Conservation (phyloP, 129 eudicot species). For the Chrysanthemum seticuspe region DNA sequence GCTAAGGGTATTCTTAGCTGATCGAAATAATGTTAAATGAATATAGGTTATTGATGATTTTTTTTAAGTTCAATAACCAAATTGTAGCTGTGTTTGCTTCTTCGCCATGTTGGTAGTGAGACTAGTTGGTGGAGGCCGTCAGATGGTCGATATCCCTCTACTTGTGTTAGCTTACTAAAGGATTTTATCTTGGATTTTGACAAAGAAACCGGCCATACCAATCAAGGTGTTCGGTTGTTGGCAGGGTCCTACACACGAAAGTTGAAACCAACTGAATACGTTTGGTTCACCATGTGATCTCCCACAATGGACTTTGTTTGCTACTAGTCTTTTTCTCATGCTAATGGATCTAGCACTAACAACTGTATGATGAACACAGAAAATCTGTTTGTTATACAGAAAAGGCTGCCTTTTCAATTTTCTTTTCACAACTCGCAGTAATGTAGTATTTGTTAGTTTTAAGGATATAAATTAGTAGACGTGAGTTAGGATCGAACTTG, state of each 20-base stretch:
- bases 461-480: too few species aligned
- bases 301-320: background rate
- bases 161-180: too few species aligned
- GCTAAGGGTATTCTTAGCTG: too few species aligned
- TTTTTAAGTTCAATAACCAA: too few species aligned
- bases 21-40: too few species aligned
- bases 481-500: too few species aligned
- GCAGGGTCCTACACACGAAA: conserved; percentile 11
- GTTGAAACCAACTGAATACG: background rate
- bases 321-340: conserved; percentile 18
- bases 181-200: background rate
- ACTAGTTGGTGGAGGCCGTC: too few species aligned
- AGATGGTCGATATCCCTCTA: too few species aligned
- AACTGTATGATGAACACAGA: background rate
- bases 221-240: conserved; percentile 8
- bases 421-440: too few species aligned
- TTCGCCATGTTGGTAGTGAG: too few species aligned
- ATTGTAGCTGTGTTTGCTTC: too few species aligned
- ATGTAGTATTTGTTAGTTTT: too few species aligned
- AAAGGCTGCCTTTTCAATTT: background rate
- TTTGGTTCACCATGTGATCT: conserved; percentile 29
- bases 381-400: background rate
- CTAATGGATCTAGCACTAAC: background rate
- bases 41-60: background rate
- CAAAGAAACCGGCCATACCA: conserved; percentile 7